Percentiles rank a stretch among this genome's conserved stretches.
Evolutionary conservation across 2,329 filamentous ascomycete genomes (phyloP).

Genomic region (Arthrobotrys pseudoclavata): DNA sequence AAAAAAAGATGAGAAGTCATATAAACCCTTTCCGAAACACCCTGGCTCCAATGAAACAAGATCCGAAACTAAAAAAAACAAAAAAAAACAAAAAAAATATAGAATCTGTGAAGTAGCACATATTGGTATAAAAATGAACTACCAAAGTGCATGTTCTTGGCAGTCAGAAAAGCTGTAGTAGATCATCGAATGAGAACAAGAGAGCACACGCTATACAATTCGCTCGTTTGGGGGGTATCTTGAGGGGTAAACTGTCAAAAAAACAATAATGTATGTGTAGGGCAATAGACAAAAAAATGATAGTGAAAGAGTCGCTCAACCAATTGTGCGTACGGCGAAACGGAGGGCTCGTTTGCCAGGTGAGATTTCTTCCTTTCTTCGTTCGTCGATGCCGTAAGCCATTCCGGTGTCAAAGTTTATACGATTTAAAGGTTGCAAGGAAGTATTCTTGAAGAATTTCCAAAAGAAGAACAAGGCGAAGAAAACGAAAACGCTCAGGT

Average conservation of each 20-base stretch:
- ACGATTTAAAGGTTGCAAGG: conserved; percentile 68
- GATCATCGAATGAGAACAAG: neutral
- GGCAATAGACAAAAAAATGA: neutral
- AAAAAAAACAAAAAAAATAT: neutral
- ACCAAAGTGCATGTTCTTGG: neutral
- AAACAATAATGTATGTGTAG: neutral
- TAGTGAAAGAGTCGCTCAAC: conserved; percentile 12
- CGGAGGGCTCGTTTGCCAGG: conserved; percentile 48
- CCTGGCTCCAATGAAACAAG: conserved; percentile 52
- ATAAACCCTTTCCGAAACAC: conserved; percentile 50
- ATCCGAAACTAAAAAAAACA: conserved; percentile 20
- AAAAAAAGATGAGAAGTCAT: conserved; percentile 12
- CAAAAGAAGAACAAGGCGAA: conserved; percentile 73
- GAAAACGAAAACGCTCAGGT: conserved; percentile 76
- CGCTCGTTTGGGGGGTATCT: conserved; percentile 51
- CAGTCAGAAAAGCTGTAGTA: conserved; percentile 1
- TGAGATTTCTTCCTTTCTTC: conserved; percentile 51
- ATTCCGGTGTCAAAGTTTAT: conserved; percentile 60
- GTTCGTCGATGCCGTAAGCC: conserved; percentile 57
- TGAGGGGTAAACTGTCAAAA: conserved; percentile 25
- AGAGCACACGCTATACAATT: conserved; percentile 36
- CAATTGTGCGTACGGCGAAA: conserved; percentile 54
- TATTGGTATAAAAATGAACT: neutral
- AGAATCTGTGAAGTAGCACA: neutral
- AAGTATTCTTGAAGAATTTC: conserved; percentile 77